Evolutionary conservation across 371 early-diverging fungal genomes (phyloP), one percentile per base, ranked within the genome.

Genomic region (Rozella allomycis): DNA sequence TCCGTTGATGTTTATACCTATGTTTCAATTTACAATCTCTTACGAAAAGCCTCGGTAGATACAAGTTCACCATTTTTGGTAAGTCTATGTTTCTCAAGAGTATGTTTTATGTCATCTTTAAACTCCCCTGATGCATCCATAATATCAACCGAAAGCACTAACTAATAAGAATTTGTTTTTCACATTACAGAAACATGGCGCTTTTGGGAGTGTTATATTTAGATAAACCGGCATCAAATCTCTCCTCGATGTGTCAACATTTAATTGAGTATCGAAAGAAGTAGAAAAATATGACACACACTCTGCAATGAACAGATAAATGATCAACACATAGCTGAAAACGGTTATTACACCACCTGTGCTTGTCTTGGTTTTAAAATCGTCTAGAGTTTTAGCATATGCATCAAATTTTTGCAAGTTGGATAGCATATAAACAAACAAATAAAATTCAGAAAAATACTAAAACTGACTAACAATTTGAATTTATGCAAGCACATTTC

Each of bases 381-480:
- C 88, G 38, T 93, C 94, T 17, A 85, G 57, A 1, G 91, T 84
- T 45, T 91, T 91, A 12, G 91, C 91, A 44, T 86, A 93, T 8
- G 81, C 84, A 46, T 93, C 94, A 38, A 84, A 74, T 39, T 47
- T 38, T 26, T 35, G 30, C 10, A 44, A 13, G 6, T 28, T 28
- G 28, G 5, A 8, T 16, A 14, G n/a, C n/a, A n/a, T n/a, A n/a
- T n/a, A n/a, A n/a, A n/a, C n/a, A n/a, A n/a, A n/a, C n/a, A n/a
- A n/a, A n/a, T n/a, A n/a, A n/a, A n/a, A n/a, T n/a, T n/a, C n/a
- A n/a, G n/a, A n/a, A n/a, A n/a, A n/a, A n/a, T n/a, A n/a, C n/a
- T n/a, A n/a, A n/a, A n/a, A n/a, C n/a, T n/a, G n/a, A n/a, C n/a
- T n/a, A n/a, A n/a, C n/a, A n/a, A n/a, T n/a, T n/a, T n/a, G n/a